Evolutionary conservation across 106 monocot species (phyloP), one percentile per base, ranked within the genome.

Genomic region (Narthecium ossifragum): DNA sequence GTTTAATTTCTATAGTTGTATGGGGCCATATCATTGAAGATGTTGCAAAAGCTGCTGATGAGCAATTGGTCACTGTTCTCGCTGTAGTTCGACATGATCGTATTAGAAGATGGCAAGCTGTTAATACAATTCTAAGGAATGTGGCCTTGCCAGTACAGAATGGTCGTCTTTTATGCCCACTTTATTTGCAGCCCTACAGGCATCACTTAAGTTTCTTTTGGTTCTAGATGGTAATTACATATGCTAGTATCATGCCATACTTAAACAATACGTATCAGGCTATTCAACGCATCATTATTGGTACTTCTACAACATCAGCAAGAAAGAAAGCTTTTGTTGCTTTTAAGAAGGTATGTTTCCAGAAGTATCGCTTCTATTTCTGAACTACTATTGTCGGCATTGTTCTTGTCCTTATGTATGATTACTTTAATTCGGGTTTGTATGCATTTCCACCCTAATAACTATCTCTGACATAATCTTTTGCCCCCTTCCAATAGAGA

Each of bases 261-360:
- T 30, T 30, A 55, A 30, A 8, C 31, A n/a, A 55, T 65, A 66
- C 45, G 26, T 51, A 73, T 55, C 71, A 96, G 96, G 86, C 66
- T 53, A 72, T 96, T 51, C 60, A 81, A 74, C 80, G 50, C 34
- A 47, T 76, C 37, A 73, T 90, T 32, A 86, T 96, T 23, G 61
- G 65, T 57, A 73, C 96, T 69, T 52, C 81, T 38, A 80, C 76
- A 56, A 61, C 76, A 63, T 76, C 68, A 51, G 61, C 83, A 46
- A 78, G 90, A 68, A 96, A 81, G 65, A 90, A 83, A 63, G 67
- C 80, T 63, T 96, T 86, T 71, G 26, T 31, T 63, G 70, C 75
- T 34, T 55, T 96, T 37, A 86, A 51, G 66, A 80, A 76, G 77
- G 96, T 72, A 70, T 36, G 56, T 40, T 59, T 34, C 49, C 28